These are phyloP conservation scores for Magnolia sinica DNA, from an alignment of 164 flowering plant species.

Conservation along the genomic window DNA sequence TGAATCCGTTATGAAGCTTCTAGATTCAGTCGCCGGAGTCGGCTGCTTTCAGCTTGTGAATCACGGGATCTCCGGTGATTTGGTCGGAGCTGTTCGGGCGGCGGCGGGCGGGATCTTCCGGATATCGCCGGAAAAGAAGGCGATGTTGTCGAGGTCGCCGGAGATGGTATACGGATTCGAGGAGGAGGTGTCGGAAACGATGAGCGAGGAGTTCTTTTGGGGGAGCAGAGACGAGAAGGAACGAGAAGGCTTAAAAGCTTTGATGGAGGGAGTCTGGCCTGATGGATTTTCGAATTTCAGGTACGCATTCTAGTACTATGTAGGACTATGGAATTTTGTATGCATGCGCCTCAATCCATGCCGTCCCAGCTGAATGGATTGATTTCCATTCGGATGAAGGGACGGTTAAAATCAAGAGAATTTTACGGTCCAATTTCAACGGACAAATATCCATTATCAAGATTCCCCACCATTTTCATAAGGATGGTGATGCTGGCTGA, in stretches of 20 bases:
- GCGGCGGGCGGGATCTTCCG: slow-evolving; percentile 45
- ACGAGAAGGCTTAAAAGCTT: slow-evolving; percentile 27
- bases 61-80: slow-evolving; percentile 47
- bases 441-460: too few species aligned
- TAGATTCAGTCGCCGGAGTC: slow-evolving; percentile 30
- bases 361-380: not conserved
- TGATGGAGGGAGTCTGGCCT: slow-evolving; percentile 75
- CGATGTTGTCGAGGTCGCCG: slow-evolving; percentile 32
- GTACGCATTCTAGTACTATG: slow-evolving; percentile 21
- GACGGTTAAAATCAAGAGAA: too few species aligned
- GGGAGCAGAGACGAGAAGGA: slow-evolving; percentile 33
- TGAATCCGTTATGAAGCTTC: slow-evolving; percentile 15
- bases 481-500: too few species aligned
- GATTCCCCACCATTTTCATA: too few species aligned
- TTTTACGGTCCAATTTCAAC: too few species aligned
- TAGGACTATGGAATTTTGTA: not conserved
- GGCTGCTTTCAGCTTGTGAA: slow-evolving; percentile 82
- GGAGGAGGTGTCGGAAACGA: slow-evolving; percentile 28
- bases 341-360: not conserved
- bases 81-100: slow-evolving; percentile 24
- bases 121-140: slow-evolving; percentile 44
- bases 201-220: slow-evolving; percentile 78
- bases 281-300: slow-evolving; percentile 64
- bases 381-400: too few species aligned
- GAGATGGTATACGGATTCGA: slow-evolving; percentile 61